Conservation (phyloP, 176 grass and related monocot species). For the Metroxylon sagu region DNA sequence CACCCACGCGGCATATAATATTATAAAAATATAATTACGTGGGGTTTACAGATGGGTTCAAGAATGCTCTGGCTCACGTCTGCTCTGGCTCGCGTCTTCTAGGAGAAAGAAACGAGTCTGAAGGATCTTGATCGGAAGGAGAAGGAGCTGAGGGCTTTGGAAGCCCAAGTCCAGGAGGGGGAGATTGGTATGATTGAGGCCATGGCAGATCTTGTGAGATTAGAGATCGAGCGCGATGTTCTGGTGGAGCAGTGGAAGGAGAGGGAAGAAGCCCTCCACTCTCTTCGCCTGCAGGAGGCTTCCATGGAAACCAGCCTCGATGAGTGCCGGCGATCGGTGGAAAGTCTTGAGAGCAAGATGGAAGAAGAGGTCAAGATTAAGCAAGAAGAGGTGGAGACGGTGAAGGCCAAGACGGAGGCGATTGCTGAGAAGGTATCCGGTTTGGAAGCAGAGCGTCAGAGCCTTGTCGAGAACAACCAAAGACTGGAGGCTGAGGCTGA, state of each 20-base stretch:
- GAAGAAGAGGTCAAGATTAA: constrained; percentile 16
- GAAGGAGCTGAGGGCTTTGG: neutral
- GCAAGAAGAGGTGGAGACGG: constrained; percentile 31
- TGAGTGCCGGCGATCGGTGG: constrained; percentile 7
- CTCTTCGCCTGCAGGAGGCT: constrained; percentile 6
- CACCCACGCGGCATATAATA: no score
- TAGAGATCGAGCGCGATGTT: constrained; percentile 12
- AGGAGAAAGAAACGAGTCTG: constrained; percentile 7
- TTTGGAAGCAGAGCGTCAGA: constrained; percentile 12
- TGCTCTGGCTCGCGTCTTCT: constrained; percentile 2
- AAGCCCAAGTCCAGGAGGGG: constrained; percentile 8
- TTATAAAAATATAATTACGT: no score
- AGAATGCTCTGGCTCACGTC: no score
- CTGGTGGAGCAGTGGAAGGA: constrained; percentile 16
- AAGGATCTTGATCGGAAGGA: no score
- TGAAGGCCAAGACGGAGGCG: constrained; percentile 20
- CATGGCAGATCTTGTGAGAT: no score
- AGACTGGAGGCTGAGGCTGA: constrained; percentile 22
- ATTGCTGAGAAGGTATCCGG: constrained; percentile 7
- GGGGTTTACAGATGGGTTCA: no score
- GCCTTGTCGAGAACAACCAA: constrained; percentile 9
- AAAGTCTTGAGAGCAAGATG: constrained; percentile 4
- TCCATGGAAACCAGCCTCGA: constrained; percentile 20
- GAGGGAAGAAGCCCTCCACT: constrained; percentile 7
- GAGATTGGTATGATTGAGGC: constrained; percentile 20